A percentile compares a stretch with the other conserved stretches of the same genome.
Evolutionary conservation across 352 stramenopile species (phyloP).

Genomic region (Phytophthora boehmeriae): DNA sequence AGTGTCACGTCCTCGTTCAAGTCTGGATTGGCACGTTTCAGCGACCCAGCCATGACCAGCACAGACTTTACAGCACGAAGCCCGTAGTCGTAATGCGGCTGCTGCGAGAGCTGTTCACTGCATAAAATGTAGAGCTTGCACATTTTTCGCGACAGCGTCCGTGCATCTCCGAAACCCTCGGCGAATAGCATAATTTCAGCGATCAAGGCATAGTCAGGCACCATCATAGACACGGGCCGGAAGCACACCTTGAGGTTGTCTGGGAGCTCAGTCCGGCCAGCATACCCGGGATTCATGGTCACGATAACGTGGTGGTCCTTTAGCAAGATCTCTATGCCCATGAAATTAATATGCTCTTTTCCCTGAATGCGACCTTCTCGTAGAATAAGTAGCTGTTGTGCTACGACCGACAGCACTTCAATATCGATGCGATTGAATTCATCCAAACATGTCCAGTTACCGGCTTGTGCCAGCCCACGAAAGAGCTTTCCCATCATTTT

Average conservation of each 20-base stretch:
- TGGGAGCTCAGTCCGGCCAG: conserved; percentile 94
- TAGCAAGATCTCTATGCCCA: conserved; percentile 95
- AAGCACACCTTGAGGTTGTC: conserved; percentile 98
- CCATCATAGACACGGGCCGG: conserved; percentile 96
- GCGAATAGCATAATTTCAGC: conserved; percentile 97
- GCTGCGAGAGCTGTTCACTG: conserved; percentile 93
- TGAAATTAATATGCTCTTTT: conserved; percentile 95
- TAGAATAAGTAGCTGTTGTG: conserved; percentile 87
- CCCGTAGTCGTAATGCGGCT: conserved; percentile 96
- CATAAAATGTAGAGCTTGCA: conserved; percentile 95
- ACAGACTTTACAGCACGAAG: conserved; percentile 93
- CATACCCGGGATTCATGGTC: conserved; percentile 98
- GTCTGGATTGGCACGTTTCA: conserved; percentile 83
- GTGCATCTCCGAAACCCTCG: conserved; percentile 94
- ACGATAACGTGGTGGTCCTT: conserved; percentile 98
- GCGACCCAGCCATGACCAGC: conserved; percentile 90
- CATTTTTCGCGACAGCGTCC: conserved; percentile 95
- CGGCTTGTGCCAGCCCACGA: conserved; percentile 89
- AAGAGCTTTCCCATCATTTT: conserved; percentile 98
- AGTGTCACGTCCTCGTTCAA: conserved; percentile 91
- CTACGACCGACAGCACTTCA: conserved; percentile 95
- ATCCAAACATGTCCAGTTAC: conserved; percentile 92
- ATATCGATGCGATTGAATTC: conserved; percentile 96
- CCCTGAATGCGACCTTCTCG: conserved; percentile 79
- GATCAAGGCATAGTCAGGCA: conserved; percentile 95